A percentile compares a stretch with the other conserved stretches of the same genome.
phyloP scores from a whole-genome alignment of 148 eudicot species.

The Rheum nobile region DNA sequence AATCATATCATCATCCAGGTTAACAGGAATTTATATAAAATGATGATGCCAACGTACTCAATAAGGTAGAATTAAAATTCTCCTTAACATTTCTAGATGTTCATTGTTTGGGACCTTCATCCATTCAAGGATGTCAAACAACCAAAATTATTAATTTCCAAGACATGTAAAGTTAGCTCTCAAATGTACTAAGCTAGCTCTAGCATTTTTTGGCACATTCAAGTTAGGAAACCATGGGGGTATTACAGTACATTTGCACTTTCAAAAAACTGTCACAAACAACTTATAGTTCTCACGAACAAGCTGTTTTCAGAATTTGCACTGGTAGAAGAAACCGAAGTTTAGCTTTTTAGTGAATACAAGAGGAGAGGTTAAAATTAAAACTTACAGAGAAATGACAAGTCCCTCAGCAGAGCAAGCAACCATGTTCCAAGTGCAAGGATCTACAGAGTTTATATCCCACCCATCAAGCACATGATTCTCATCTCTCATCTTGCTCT shows the following conservation, averaged over 20 bases:
- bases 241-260: not conserved
- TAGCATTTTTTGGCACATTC: not conserved
- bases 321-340: too few relatives aligned
- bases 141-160: not conserved
- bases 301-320: too few relatives aligned
- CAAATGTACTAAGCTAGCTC: not conserved
- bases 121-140: not conserved
- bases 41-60: not conserved
- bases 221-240: not conserved
- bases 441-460: conserved; percentile 96
- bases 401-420: conserved; percentile 73
- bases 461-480: conserved; percentile 66
- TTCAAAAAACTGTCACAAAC: not conserved
- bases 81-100: not conserved
- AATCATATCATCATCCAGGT: not conserved
- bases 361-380: not conserved
- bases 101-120: not conserved
- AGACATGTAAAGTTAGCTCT: not conserved
- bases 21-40: conserved; percentile 1
- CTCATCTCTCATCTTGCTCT: conserved; percentile 62
- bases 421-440: conserved; percentile 96
- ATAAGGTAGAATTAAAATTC: not conserved
- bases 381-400: conserved; percentile 73
- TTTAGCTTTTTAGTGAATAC: too few relatives aligned
- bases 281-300: too few relatives aligned